phyloP scores from a whole-genome alignment of 1,139 yeast genomes.

The Suhomyces ambrosiae region DNA sequence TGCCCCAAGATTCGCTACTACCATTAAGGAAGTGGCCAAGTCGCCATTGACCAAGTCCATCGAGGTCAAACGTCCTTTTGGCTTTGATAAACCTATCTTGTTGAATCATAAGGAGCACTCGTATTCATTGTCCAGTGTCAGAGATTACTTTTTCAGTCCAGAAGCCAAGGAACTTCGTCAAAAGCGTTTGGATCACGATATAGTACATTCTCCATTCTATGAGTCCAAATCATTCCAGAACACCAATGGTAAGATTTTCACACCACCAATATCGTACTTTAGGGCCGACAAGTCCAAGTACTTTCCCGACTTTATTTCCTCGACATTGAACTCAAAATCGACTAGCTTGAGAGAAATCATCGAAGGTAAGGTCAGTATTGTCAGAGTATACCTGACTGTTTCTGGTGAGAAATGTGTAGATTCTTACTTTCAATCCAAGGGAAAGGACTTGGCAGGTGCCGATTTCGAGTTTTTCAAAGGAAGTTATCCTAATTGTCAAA shows the following conservation, averaged over 20 bases:
- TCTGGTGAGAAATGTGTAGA: constrained; percentile 73
- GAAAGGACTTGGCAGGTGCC: constrained; percentile 38
- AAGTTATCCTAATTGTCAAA: constrained; percentile 57
- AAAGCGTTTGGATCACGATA: constrained; percentile 64
- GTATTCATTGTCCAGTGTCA: constrained; percentile 26
- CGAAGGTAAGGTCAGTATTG: constrained; percentile 58
- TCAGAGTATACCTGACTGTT: constrained; percentile 67
- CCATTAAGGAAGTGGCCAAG: constrained; percentile 21
- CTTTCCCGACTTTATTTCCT: constrained; percentile 81
- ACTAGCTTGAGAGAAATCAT: constrained; percentile 39
- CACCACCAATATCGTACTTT: constrained; percentile 78
- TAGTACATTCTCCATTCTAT: constrained; percentile 83
- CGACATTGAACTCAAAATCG: constrained; percentile 48
- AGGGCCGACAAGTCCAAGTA: constrained; percentile 71
- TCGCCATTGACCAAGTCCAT: constrained; percentile 21
- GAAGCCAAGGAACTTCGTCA: constrained; percentile 58
- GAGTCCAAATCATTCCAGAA: constrained; percentile 78
- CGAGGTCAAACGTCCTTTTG: constrained; percentile 42
- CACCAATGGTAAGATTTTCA: constrained; percentile 82
- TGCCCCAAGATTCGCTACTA: constrained; percentile 19
- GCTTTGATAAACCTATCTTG: constrained; percentile 36
- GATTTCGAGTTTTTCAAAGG: constrained; percentile 33
- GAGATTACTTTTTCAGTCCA: constrained; percentile 32
- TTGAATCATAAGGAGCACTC: constrained; percentile 29
- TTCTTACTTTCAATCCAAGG: constrained; percentile 53